Evolutionary conservation across 1,139 yeast species (phyloP), one percentile per base, ranked within the genome.

Genomic region (Geotrichum australiense): DNA sequence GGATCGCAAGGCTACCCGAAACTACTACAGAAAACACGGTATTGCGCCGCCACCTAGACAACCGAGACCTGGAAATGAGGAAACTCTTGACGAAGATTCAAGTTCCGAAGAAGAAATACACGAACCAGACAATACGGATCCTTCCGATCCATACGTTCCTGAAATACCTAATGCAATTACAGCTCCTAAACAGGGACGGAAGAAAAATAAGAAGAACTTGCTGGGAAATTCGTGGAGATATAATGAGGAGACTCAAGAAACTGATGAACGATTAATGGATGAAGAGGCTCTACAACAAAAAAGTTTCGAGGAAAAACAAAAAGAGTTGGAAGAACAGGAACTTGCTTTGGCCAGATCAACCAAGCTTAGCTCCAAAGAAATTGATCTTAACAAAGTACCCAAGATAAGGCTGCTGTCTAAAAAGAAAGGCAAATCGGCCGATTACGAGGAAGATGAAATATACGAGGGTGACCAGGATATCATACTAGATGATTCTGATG

Each of bases 1-100:
- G 48, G 43, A 45, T 18, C 36, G 42, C 24, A 45, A 45, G 32
- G 48, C 48, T 4, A 41, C 48, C 2, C 27, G 37, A 18, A 43
- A 43, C 35, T 45, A 45, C 25, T 32, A 39, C 39, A 35, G 28
- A 14, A 45, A 45, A 24, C 48, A 45, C 36, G 47, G 47, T 2
- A 40, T 45, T 4, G 32, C 35, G 5, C 35, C 36, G 11, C 40
- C 45, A 6, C 37, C 26, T n/a, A 26, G 31, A 20, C 19, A 32
- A 22, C 35, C 35, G 24, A 14, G 26, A 20, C 15, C 26, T 16
- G 15, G n/a, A 15, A 21, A 24, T 24, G 27, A 20, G n/a, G 36
- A 33, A 8, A 15, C 15, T 3, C 22, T 21, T 11, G 26, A 25
- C 8, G 26, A n/a, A 12, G 30, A 16, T 5, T 18, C 12, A 26